Conservation (phyloP, 169 alveolate species). For the Cryptosporidium parvum region DNA sequence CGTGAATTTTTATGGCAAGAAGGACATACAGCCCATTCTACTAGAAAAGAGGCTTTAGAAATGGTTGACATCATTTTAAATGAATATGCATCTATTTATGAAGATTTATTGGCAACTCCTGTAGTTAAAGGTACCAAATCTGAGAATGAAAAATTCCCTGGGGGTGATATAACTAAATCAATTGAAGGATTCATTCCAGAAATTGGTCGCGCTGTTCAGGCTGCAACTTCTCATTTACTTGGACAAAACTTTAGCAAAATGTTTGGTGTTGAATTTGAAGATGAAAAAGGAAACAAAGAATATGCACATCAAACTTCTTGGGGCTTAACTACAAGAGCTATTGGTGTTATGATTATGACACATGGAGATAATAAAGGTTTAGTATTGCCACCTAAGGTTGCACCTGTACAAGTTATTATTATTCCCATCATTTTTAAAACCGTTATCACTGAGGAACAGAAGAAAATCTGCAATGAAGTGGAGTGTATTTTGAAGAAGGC, state of each 20-base stretch:
- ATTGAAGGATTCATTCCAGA: constrained; percentile 97
- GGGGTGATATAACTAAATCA: constrained; percentile 97
- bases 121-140: constrained; percentile 97
- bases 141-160: constrained; percentile 99
- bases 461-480: constrained; percentile 76
- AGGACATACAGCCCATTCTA: constrained; percentile 99
- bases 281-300: constrained; percentile 91
- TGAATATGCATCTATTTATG: constrained; percentile 91
- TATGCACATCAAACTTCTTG: constrained; percentile 97
- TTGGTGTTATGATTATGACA: constrained; percentile 94
- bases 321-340: constrained; percentile 99
- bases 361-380: constrained; percentile 99
- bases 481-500: constrained; percentile 50
- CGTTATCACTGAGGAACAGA: constrained; percentile 75
- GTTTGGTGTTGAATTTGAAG: constrained; percentile 96
- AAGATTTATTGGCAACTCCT: constrained; percentile 98
- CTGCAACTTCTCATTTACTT: constrained; percentile 97
- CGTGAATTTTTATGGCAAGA: constrained; percentile 99
- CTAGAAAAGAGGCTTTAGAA: constrained; percentile 95
- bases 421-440: constrained; percentile 93
- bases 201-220: constrained; percentile 98
- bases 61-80: constrained; percentile 92
- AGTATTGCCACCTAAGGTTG: constrained; percentile 98
- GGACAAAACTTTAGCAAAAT: constrained; percentile 99
- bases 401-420: constrained; percentile 94